phyloP scores from a whole-genome alignment of 2,329 filamentous ascomycete species.

The Alternaria sp. region DNA sequence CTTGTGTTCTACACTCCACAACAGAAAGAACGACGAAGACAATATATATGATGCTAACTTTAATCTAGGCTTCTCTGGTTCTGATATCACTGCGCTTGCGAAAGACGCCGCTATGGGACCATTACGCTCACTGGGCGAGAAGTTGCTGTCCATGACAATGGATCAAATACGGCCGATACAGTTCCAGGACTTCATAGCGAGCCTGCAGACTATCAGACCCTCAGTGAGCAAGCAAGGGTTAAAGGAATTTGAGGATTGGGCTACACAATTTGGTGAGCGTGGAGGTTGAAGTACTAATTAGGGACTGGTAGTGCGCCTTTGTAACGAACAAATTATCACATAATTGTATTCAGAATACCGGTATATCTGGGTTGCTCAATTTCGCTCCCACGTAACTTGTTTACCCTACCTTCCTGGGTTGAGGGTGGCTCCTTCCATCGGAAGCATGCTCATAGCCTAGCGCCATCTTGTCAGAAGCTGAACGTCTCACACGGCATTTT shows the following conservation, averaged over 20 bases:
- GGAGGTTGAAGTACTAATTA: conserved; percentile 67
- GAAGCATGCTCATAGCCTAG: conserved; percentile 9
- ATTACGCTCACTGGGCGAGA: conserved; percentile 87
- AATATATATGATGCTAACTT: conserved; percentile 1
- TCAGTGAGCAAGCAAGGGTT: conserved; percentile 88
- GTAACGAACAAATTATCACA: not conserved
- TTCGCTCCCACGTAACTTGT: not conserved
- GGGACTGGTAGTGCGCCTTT: not conserved
- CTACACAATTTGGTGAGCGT: conserved; percentile 88
- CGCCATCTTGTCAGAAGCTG: not conserved
- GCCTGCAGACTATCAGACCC: conserved; percentile 83
- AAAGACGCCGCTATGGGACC: conserved; percentile 99
- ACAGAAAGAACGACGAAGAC: not conserved
- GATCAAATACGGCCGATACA: conserved; percentile 91
- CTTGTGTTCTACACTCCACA: not conserved
- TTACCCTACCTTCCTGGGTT: conserved; percentile 17
- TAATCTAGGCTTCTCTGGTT: conserved; percentile 88
- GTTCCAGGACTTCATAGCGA: conserved; percentile 83
- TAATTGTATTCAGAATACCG: not conserved
- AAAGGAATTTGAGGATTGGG: conserved; percentile 94
- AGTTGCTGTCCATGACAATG: conserved; percentile 87
- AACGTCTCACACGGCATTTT: not conserved
- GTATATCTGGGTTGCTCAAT: not conserved
- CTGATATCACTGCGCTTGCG: conserved; percentile 93
- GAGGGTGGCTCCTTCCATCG: conserved; percentile 23